Evolutionary conservation across 306 rosid species (phyloP).

Genomic region (Quercus wislizeni): DNA sequence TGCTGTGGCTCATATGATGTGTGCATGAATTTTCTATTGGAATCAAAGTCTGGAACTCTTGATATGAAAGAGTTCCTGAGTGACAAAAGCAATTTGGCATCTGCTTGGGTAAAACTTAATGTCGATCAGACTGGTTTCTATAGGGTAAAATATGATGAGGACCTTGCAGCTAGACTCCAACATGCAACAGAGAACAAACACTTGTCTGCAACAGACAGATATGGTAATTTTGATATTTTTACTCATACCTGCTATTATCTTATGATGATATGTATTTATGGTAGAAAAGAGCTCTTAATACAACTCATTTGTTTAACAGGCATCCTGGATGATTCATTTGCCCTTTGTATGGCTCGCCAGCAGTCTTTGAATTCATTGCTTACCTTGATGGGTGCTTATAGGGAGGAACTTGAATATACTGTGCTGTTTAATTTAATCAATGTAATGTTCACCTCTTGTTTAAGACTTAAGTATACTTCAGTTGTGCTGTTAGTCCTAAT

Average conservation of each 20-base stretch:
- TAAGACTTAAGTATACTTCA: slow-evolving; percentile 9
- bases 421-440: slow-evolving; percentile 77
- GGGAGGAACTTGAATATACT: slow-evolving; percentile 76
- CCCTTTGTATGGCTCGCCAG: slow-evolving; percentile 77
- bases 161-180: slow-evolving; percentile 68
- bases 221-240: slow-evolving; percentile 49
- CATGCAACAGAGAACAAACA: slow-evolving; percentile 60
- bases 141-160: slow-evolving; percentile 85
- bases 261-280: background rate
- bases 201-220: slow-evolving; percentile 80
- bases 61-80: slow-evolving; percentile 51
- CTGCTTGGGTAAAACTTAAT: slow-evolving; percentile 77
- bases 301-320: slow-evolving; percentile 48
- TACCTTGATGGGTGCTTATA: slow-evolving; percentile 75
- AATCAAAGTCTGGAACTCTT: slow-evolving; percentile 49
- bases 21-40: slow-evolving; percentile 63
- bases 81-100: slow-evolving; percentile 21
- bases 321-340: slow-evolving; percentile 78
- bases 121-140: slow-evolving; percentile 95
- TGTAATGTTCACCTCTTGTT: slow-evolving; percentile 45
- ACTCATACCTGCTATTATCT: background rate
- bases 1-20: slow-evolving; percentile 69
- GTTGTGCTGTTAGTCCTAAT: slow-evolving; percentile 26
- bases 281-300: slow-evolving; percentile 16
- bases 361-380: slow-evolving; percentile 69